Evolutionary conservation across 306 rosid species (phyloP).

Genomic region (Malus sylvestris): DNA sequence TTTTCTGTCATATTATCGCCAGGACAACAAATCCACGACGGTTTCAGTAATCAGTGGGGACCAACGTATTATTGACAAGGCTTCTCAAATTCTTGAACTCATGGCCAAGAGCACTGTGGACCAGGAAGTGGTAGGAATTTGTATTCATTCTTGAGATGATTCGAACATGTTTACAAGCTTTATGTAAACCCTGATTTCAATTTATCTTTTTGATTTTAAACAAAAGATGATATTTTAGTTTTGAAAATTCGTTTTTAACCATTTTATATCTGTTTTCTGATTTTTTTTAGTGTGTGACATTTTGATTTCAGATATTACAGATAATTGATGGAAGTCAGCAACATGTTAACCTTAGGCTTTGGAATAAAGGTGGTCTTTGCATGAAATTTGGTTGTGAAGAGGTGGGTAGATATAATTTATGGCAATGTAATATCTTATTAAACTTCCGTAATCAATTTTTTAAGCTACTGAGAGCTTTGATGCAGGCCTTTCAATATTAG

Average conservation of each 20-base stretch:
- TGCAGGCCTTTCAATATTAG: too few relatives aligned
- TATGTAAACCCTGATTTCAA: neutral
- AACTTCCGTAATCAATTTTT: too few relatives aligned
- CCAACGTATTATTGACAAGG: neutral
- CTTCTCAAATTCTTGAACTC: neutral
- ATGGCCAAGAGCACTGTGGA: neutral
- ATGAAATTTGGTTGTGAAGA: neutral
- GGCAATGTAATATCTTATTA: too few relatives aligned
- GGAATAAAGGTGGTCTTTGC: neutral
- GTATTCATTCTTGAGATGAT: too few relatives aligned
- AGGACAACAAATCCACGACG: neutral
- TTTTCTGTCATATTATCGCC: neutral
- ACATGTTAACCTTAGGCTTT: neutral
- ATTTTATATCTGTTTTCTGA: neutral
- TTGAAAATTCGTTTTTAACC: neutral
- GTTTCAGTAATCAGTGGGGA: neutral
- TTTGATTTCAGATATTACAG: neutral
- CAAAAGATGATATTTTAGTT: too few relatives aligned
- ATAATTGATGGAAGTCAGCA: neutral
- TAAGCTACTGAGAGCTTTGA: too few relatives aligned
- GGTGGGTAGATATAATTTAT: too few relatives aligned
- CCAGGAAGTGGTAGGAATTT: neutral
- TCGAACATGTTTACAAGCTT: too few relatives aligned
- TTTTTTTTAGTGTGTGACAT: neutral
- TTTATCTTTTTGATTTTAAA: too few relatives aligned